Percentiles rank a stretch among this genome's conserved stretches.
phyloP scores from a whole-genome alignment of 2,329 filamentous ascomycete species.

The Xylaria sp. region DNA sequence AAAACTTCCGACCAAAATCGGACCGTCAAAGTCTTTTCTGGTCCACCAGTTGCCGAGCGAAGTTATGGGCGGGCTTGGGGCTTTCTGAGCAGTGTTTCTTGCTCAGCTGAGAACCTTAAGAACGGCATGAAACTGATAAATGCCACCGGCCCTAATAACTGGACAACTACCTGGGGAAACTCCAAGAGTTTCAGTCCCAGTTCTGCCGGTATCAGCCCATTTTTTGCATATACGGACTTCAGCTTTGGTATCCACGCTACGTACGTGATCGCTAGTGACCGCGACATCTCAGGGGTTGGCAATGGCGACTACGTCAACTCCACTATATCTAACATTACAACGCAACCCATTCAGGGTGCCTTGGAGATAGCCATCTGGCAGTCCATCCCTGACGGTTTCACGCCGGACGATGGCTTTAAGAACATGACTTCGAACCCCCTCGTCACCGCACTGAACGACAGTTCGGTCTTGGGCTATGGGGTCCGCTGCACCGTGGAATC shows the following conservation, averaged over 20 bases:
- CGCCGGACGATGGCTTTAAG: slow-evolving; percentile 11
- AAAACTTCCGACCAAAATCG: not conserved
- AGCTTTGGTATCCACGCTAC: slow-evolving; percentile 6
- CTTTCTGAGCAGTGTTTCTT: slow-evolving; percentile 11
- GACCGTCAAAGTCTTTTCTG: slow-evolving; percentile 11
- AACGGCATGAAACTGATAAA: slow-evolving; percentile 12
- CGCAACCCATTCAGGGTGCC: slow-evolving; percentile 6
- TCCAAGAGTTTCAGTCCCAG: not conserved
- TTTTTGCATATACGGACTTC: not conserved
- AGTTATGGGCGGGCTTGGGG: slow-evolving; percentile 20
- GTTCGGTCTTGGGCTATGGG: slow-evolving; percentile 16
- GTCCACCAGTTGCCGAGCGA: slow-evolving; percentile 14
- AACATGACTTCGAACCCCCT: slow-evolving; percentile 18
- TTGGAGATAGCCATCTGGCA: slow-evolving; percentile 20
- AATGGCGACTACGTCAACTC: slow-evolving; percentile 2
- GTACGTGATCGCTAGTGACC: slow-evolving; percentile 5
- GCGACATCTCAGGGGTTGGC: not conserved
- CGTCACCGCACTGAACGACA: slow-evolving; percentile 11
- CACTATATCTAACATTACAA: not conserved
- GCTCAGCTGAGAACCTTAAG: slow-evolving; percentile 3
- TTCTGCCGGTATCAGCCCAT: not conserved
- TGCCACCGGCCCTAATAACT: slow-evolving; percentile 4
- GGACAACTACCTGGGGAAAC: not conserved
- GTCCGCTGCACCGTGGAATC: slow-evolving; percentile 13
- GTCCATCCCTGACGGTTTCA: slow-evolving; percentile 13